Base-by-base conservation (phyloP, 176 grass and related monocot genomes). In the Juncus inflexus region DNA sequence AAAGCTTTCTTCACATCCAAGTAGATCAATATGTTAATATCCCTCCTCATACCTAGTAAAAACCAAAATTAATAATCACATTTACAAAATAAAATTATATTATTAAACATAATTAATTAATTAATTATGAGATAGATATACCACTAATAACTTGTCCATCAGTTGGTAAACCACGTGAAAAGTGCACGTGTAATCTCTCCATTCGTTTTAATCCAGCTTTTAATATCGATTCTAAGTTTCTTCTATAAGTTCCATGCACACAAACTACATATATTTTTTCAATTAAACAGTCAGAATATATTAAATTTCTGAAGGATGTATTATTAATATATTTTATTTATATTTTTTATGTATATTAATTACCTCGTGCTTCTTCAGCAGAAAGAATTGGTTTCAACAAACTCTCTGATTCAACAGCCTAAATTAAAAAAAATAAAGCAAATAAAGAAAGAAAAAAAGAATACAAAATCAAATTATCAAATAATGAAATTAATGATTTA, bases 321-420 rank as follows among this genome's bases (percentile, higher is more conserved):
- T 15, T 36, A 78, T 74, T 40, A 2, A 39, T 64, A 63, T 64
- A 61, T 5, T 4, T 56, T n/a, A 56, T n/a, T 52, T 55, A 42
- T 35, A 40, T 62, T 51, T 52, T 64, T 76, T 5, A 42, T 55
- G 2, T 15, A 63, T 15, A 40, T 41, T 38, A 37, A 11, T 77
- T 69, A 83, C 91, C 79, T 81, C 81, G 36, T 42, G 85, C 74
- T 81, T 90, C 87, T 72, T 96, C 84, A 58, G 84, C 70, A 43
- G 91, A 96, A 11, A 90, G 45, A 62, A 96, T 96, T 35, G 87
- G 84, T 59, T 87, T 96, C 74, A 90, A 76, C 60, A 96, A 80
- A 59, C 78, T 87, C 79, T 96, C 91, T 42, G 87, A 85, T 57
- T 74, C 78, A 68, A 96, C 82, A 56, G 70, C 80, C 91, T 96